phyloP scores from a whole-genome alignment of 306 rosid genomes.

The Malus sylvestris region DNA sequence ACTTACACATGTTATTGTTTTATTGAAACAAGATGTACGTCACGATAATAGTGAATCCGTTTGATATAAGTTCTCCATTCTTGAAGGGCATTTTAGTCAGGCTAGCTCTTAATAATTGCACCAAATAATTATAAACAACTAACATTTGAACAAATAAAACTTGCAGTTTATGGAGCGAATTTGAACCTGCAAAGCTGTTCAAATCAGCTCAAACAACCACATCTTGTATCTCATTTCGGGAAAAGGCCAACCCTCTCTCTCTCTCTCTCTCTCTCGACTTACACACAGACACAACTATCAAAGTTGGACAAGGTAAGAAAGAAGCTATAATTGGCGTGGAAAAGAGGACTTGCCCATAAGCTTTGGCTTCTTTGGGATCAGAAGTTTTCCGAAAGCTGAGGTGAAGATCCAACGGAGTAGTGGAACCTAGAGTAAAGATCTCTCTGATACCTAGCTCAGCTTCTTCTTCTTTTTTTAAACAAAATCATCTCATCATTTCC shows the following conservation, averaged over 20 bases:
- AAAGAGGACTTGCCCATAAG: constrained; percentile 26
- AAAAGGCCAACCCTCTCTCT: constrained; percentile 28
- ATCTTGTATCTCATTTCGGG: constrained; percentile 32
- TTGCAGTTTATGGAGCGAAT: constrained; percentile 44
- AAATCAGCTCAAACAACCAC: constrained; percentile 38
- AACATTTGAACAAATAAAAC: constrained; percentile 13
- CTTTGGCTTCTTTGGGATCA: constrained; percentile 54
- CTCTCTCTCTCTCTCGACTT: constrained; percentile 11
- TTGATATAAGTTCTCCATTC: neutral
- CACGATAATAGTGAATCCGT: no score
- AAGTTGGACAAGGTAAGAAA: constrained; percentile 43
- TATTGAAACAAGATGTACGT: no score
- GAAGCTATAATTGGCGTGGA: constrained; percentile 42
- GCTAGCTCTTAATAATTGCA: neutral
- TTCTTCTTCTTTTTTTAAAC: neutral
- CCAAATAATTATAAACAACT: neutral
- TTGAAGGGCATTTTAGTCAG: constrained; percentile 32
- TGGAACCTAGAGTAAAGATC: constrained; percentile 34
- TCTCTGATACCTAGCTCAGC: neutral
- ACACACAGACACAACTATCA: neutral
- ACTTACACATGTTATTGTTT: no score
- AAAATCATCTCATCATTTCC: neutral
- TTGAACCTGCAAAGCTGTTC: constrained; percentile 47
- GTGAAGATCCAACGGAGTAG: constrained; percentile 28
- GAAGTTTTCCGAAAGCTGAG: constrained; percentile 58